phyloP scores from a whole-genome alignment of 441 rosid genomes.

The Theobroma grandiflorum region DNA sequence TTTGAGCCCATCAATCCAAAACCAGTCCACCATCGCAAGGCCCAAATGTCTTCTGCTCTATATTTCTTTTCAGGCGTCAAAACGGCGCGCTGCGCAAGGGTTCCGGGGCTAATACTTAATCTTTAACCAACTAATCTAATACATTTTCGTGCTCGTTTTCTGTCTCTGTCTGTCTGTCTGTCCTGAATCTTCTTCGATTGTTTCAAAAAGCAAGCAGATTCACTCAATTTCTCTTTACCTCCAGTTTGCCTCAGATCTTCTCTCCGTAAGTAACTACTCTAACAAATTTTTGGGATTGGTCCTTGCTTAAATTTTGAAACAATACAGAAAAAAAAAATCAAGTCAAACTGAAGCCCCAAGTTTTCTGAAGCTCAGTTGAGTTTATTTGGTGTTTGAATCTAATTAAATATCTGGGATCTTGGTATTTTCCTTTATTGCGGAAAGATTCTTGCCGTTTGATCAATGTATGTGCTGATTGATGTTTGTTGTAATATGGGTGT shows the following conservation, averaged over 20 bases:
- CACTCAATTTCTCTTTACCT: not conserved
- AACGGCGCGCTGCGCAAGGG: too few relatives aligned
- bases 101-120: too few relatives aligned
- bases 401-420: not conserved
- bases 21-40: too few relatives aligned
- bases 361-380: not conserved
- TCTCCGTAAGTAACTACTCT: not conserved
- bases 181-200: slow-evolving; percentile 55
- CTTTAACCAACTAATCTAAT: too few relatives aligned
- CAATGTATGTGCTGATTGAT: not conserved
- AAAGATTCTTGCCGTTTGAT: not conserved
- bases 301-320: too few relatives aligned
- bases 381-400: not conserved
- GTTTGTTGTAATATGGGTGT: not conserved
- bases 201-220: slow-evolving; percentile 18
- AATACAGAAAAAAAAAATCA: too few relatives aligned
- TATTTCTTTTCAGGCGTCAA: too few relatives aligned
- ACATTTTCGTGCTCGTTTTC: too few relatives aligned
- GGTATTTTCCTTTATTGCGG: not conserved
- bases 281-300: not conserved
- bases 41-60: too few relatives aligned
- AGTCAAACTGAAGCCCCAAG: too few relatives aligned
- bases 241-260: not conserved
- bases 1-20: too few relatives aligned
- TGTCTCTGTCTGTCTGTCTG: slow-evolving; percentile 22